phyloP scores from a whole-genome alignment of 805 yeast species.

The Cyberlindnera subsufficiens region DNA sequence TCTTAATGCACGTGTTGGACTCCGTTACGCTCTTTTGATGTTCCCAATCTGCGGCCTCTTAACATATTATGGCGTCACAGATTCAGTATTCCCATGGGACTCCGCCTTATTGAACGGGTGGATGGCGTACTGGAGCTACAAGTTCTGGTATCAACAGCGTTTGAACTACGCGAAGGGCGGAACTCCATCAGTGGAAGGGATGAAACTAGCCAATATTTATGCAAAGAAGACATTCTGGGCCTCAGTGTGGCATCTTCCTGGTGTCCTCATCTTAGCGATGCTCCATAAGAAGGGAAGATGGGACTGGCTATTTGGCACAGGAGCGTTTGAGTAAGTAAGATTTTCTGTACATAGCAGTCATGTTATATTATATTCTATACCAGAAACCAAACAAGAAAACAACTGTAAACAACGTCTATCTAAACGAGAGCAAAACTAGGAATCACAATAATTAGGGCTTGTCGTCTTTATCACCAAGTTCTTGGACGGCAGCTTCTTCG shows the following conservation, averaged over 20 bases:
- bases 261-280: constrained; percentile 85
- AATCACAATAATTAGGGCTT: neutral
- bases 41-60: constrained; percentile 88
- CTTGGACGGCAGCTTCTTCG: constrained; percentile 9
- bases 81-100: constrained; percentile 74
- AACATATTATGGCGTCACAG: constrained; percentile 74
- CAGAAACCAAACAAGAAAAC: no score
- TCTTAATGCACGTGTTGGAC: constrained; percentile 87
- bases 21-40: constrained; percentile 87
- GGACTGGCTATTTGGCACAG: constrained; percentile 56
- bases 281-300: constrained; percentile 92
- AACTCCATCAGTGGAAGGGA: constrained; percentile 48
- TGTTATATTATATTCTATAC: no score
- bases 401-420: no score
- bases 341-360: neutral
- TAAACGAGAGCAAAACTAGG: no score
- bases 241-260: constrained; percentile 91
- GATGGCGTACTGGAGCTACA: constrained; percentile 73
- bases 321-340: constrained; percentile 6
- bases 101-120: constrained; percentile 80
- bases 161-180: constrained; percentile 40
- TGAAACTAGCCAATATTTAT: constrained; percentile 53
- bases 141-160: constrained; percentile 83
- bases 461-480: neutral
- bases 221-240: constrained; percentile 92